Evolutionary conservation across 139 green algal genomes (phyloP), one percentile per base, ranked within the genome.

Genomic region (Chlamydomonas applanata): DNA sequence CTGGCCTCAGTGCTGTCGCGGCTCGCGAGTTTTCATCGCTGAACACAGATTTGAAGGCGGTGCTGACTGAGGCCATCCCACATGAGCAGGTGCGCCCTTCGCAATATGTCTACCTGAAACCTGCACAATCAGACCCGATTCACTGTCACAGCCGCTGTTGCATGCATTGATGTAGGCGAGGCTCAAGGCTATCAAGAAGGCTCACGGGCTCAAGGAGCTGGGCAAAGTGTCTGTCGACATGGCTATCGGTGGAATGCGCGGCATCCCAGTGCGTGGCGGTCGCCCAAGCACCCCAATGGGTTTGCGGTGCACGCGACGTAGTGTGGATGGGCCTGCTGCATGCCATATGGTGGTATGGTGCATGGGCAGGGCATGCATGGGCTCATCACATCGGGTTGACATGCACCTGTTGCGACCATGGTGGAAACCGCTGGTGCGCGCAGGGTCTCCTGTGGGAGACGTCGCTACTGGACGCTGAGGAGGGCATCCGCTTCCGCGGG

Each of bases 391-490:
- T n/a, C n/a, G n/a, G n/a, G n/a, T n/a, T n/a, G n/a, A n/a, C n/a
- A n/a, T n/a, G n/a, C n/a, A n/a, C n/a, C n/a, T 49, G 40, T 49
- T 49, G 40, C 40, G 11, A 11, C 40, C 7, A 49, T 7, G 7
- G 40, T 49, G 40, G 40, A 49, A 49, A 49, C 40, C 40, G 40
- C 7, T 49, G 40, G 11, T n/a, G 11, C 40, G 40, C 40, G 49
- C 89, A 96, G 89, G 93, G 89, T 11, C 85, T 99, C 80, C 86
- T 99, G 27, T 99, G 95, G 93, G 96, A 99, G 79, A 98, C 95
- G 0, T 98, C 94, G 0, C 84, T 98, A 44, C 84, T 99, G 25
- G 96, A 99, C 66, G 69, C 92, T 0, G 95, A 99, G 32, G 93
- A 98, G 80, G 96, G 96, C 60, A 99, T 99, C 73, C 86, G 92